Evolutionary conservation across 2,329 filamentous ascomycete genomes (phyloP), one percentile per base, ranked within the genome.

Genomic region (Aspergillus vadensis): DNA sequence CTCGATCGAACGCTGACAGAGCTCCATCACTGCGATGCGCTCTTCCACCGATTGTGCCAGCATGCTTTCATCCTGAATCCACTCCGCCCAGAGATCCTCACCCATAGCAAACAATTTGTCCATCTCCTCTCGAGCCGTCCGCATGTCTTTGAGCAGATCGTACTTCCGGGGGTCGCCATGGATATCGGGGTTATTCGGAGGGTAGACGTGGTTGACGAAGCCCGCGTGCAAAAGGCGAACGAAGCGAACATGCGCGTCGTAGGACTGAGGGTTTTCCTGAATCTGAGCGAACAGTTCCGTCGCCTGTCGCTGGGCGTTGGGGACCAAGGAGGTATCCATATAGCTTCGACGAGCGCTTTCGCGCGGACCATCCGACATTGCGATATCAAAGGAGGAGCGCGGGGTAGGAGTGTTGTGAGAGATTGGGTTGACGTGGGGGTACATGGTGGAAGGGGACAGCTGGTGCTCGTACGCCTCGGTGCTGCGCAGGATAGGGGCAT

Each of bases 71-170:
- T 88, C 86, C 63, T 85, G 80, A 47, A 89, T 82, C 80, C 86
- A 87, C 61, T 87, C 85, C 4, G 81, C 76, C 86, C 86, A 89
- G 54, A 88, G 76, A 44, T 84, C 81, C 70, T 88, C 86, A 1
- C 86, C 86, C 61, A 88, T 81, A 2, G 86, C 83, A 67, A 88
- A 88, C 19, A 86, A 81, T 55, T 83, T 82, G 65, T 86, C 83
- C 82, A 88, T 86, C 57, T 82, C 81, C 66, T 85, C 82, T 60
- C 86, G 81, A 4, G 80, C 80, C 21, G 71, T 76, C 39, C 79
- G 74, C 63, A 82, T 71, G 61, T 82, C 80, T 52, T 74, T 75
- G 8, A 82, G 74, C 5, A 82, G 70, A 59, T 82, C 80, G 61
- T 81, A 82, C 5, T 71, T 70, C 38, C 73, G 75, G 1, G 79